These are phyloP conservation scores for Calonectria naviculata DNA, from an alignment of 2,329 filamentous ascomycete genomes.

Conservation along the genomic window DNA sequence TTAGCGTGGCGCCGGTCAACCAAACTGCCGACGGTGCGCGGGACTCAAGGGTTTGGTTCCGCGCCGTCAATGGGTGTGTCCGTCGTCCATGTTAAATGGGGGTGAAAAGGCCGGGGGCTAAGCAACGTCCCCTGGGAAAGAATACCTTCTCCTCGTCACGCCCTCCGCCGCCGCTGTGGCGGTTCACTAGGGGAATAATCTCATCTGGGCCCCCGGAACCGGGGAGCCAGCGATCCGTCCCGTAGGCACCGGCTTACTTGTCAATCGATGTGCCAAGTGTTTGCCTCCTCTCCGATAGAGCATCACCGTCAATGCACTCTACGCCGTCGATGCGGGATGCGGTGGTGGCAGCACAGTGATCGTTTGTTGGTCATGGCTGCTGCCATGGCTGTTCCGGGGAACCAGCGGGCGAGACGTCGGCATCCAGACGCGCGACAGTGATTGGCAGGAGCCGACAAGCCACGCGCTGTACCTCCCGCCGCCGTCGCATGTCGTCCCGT, in stretches of 20 bases:
- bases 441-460: neutral
- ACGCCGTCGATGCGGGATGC: neutral
- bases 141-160: neutral
- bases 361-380: conserved; percentile 25
- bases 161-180: neutral
- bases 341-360: conserved; percentile 15
- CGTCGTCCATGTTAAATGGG: neutral
- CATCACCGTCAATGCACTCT: conserved; percentile 13
- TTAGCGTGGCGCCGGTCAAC: conserved; percentile 20
- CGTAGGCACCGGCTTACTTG: conserved; percentile 13
- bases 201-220: conserved; percentile 5
- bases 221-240: conserved; percentile 22
- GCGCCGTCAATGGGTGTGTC: neutral
- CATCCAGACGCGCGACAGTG: neutral
- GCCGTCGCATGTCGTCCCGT: neutral
- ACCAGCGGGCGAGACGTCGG: neutral
- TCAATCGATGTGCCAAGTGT: conserved; percentile 16
- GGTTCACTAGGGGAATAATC: conserved; percentile 3
- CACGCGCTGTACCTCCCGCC: conserved; percentile 9
- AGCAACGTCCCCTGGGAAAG: neutral
- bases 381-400: conserved; percentile 7
- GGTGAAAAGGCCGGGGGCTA: neutral
- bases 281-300: conserved; percentile 7
- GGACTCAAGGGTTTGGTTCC: conserved; percentile 1
- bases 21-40: conserved; percentile 17